These are phyloP conservation scores for Cercospora sojina DNA, from an alignment of 2,329 filamentous ascomycete genomes.

Conservation along the genomic window DNA sequence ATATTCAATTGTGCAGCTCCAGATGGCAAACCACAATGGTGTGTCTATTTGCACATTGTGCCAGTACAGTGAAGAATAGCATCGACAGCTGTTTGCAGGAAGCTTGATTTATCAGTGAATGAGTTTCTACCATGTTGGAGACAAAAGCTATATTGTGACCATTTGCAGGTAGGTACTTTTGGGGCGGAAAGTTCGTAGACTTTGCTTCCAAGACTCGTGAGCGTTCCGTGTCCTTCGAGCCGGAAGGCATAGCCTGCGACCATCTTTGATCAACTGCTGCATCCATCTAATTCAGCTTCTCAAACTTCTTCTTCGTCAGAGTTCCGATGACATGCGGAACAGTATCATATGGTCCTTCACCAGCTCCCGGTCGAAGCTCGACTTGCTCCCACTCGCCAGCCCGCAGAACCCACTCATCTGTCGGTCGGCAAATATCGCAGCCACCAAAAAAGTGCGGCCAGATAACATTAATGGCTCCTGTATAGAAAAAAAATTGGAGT, in stretches of 20 bases:
- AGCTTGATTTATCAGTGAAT: too few species aligned
- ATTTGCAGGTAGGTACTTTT: too few species aligned
- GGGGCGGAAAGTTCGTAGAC: too few species aligned
- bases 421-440: conserved; percentile 38
- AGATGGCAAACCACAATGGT: conserved; percentile 9
- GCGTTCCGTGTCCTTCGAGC: too few species aligned
- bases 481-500: background rate
- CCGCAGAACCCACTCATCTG: conserved; percentile 38
- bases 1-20: conserved; percentile 18
- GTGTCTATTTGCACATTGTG: conserved; percentile 15
- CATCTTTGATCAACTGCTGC: background rate
- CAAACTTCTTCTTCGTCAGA: conserved; percentile 34
- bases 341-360: conserved; percentile 38
- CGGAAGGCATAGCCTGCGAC: background rate
- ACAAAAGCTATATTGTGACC: too few species aligned
- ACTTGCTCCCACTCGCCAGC: conserved; percentile 40
- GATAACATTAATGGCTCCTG: conserved; percentile 36
- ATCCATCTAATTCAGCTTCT: conserved; percentile 16
- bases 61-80: background rate
- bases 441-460: conserved; percentile 41
- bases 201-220: too few species aligned
- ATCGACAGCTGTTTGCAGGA: background rate
- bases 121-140: too few species aligned
- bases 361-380: conserved; percentile 32
- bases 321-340: conserved; percentile 39